Conservation (phyloP, 768 basidiomycete genomes). For the Pleurotus citrinopileatus region DNA sequence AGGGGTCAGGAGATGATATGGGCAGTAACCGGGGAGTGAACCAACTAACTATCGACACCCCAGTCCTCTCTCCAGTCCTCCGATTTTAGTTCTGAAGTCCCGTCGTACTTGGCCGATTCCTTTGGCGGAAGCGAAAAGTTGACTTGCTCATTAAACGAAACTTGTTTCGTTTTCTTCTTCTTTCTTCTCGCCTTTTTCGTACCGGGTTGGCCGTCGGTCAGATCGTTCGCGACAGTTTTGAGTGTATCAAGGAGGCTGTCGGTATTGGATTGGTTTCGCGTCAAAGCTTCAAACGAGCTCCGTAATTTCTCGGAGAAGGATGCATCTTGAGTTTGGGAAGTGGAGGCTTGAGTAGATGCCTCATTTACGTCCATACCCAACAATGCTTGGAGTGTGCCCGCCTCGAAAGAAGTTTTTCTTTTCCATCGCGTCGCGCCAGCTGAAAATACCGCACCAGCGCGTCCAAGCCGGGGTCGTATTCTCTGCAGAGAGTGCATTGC, state of each 20-base stretch:
- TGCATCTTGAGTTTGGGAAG: not conserved
- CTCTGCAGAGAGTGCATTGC: not conserved
- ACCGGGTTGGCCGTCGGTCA: not conserved
- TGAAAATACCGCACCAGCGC: not conserved
- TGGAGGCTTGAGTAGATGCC: not conserved
- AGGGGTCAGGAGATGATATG: not conserved
- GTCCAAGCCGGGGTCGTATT: not conserved
- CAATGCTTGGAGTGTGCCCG: not conserved
- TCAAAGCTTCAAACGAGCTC: conserved; percentile 2
- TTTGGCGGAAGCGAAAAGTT: no score
- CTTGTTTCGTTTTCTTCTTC: not conserved
- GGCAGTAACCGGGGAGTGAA: not conserved
- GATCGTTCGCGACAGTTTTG: not conserved
- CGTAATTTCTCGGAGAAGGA: not conserved
- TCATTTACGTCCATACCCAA: not conserved
- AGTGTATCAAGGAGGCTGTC: conserved; percentile 11
- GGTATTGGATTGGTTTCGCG: conserved; percentile 7
- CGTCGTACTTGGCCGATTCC: not conserved
- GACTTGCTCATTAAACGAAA: not conserved
- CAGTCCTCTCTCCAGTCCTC: conserved; percentile 14
- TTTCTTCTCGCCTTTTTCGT: not conserved
- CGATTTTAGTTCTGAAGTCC: not conserved
- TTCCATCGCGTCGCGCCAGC: not conserved
- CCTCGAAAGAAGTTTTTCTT: not conserved
- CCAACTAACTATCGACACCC: conserved; percentile 21